Conservation (phyloP, 2,329 filamentous ascomycete genomes). For the Clarireedia hainanense region DNA sequence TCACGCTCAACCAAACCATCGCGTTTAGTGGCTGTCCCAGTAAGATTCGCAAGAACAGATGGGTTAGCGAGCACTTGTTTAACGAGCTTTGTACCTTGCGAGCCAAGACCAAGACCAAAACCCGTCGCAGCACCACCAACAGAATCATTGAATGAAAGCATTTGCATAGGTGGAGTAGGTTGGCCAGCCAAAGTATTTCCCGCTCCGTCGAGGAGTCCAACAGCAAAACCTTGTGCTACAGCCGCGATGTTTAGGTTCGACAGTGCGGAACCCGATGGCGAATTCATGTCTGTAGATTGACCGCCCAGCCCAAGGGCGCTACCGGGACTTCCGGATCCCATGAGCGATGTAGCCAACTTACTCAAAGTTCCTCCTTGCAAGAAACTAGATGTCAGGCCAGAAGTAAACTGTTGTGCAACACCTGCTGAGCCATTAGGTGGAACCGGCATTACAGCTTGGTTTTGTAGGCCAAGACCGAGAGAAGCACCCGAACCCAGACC, state of each 20-base stretch:
- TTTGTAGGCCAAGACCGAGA: not conserved
- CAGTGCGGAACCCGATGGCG: slow-evolving; percentile 18
- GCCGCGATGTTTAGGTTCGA: slow-evolving; percentile 9
- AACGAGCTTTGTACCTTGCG: slow-evolving; percentile 28
- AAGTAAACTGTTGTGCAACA: slow-evolving; percentile 15
- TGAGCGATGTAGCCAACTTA: slow-evolving; percentile 19
- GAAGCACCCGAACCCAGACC: not conserved
- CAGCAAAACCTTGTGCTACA: slow-evolving; percentile 31
- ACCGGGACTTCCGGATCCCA: not conserved
- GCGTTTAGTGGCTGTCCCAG: not conserved
- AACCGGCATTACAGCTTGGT: not conserved
- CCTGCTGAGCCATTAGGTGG: not conserved
- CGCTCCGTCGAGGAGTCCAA: slow-evolving; percentile 31
- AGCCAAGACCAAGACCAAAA: slow-evolving; percentile 31
- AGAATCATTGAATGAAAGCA: slow-evolving; percentile 31
- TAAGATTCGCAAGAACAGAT: not conserved
- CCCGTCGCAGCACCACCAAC: slow-evolving; percentile 31
- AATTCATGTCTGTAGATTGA: slow-evolving; percentile 4
- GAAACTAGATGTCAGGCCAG: slow-evolving; percentile 28
- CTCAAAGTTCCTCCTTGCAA: slow-evolving; percentile 28
- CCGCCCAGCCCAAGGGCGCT: slow-evolving; percentile 10
- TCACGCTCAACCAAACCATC: not conserved
- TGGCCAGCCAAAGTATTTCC: slow-evolving; percentile 26
- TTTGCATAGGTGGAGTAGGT: slow-evolving; percentile 7
- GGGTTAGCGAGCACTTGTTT: slow-evolving; percentile 26